These are phyloP conservation scores for Botrytis galanthina DNA, from an alignment of 2,329 filamentous ascomycete species.

Conservation along the genomic window DNA sequence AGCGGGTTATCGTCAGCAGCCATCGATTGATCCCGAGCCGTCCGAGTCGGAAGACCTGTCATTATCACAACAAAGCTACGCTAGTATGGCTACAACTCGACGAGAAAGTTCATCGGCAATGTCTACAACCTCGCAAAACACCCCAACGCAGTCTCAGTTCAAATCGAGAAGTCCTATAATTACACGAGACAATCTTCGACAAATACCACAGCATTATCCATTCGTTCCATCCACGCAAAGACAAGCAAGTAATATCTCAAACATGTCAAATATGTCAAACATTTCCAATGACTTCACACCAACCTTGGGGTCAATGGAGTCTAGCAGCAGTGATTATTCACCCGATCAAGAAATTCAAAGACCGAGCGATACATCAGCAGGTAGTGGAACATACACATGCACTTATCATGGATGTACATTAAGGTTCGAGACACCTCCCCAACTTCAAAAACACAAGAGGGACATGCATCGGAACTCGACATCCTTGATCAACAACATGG, in stretches of 20 bases:
- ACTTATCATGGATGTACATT: slow-evolving; percentile 88
- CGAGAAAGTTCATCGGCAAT: slow-evolving; percentile 41
- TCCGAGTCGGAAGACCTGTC: slow-evolving; percentile 37
- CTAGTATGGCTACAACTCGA: slow-evolving; percentile 43
- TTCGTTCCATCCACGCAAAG: slow-evolving; percentile 34
- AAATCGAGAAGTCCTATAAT: slow-evolving; percentile 47
- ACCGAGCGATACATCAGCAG: slow-evolving; percentile 65
- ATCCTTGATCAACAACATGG: slow-evolving; percentile 44
- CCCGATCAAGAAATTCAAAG: slow-evolving; percentile 39
- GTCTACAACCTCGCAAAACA: slow-evolving; percentile 35
- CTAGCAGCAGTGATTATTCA: slow-evolving; percentile 41
- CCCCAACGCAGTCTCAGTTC: slow-evolving; percentile 40
- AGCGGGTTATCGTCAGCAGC: slow-evolving; percentile 35
- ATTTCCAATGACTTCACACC: slow-evolving; percentile 36
- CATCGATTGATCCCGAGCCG: slow-evolving; percentile 33
- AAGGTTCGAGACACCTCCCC: slow-evolving; percentile 82
- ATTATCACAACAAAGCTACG: slow-evolving; percentile 43
- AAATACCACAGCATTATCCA: slow-evolving; percentile 37
- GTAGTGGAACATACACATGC: slow-evolving; percentile 90
- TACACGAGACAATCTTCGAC: slow-evolving; percentile 29
- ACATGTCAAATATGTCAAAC: slow-evolving; percentile 27
- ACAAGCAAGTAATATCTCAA: slow-evolving; percentile 28
- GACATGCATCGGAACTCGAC: slow-evolving; percentile 77
- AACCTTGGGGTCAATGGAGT: slow-evolving; percentile 43
- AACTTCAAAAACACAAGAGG: slow-evolving; percentile 92